Evolutionary conservation across 352 stramenopile genomes (phyloP), one percentile per base, ranked within the genome.

Genomic region (Globisporangium viniferum): DNA sequence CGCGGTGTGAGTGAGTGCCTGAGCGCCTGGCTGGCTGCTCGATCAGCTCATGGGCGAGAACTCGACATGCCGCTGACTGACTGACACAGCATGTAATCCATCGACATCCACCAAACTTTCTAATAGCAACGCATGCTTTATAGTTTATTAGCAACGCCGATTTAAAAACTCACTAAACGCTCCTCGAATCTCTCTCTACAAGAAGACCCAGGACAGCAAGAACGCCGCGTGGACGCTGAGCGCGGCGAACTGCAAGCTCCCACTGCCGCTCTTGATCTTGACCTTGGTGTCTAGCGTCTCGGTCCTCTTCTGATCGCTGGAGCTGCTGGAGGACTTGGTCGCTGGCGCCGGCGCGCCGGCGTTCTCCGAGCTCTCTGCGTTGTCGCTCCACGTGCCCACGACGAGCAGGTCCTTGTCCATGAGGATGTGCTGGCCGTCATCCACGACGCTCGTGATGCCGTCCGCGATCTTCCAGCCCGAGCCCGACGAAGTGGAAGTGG

Each of bases 321-420:
- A 15, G 6, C 12, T 59, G 29, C 5, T 24, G 3, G 54, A 59
- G 5, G 54, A 24, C 24, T 10, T 62, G 6, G 41, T 15, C 10
- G 5, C 59, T 27, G 59, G 5, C 24, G n/a, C 22, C 15, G 22
- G 15, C 39, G 22, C 41, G 33, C 35, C 29, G 24, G 24, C 24
- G 31, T 51, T 35, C n/a, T 14, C 20, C 10, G 59, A 64, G 46
- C 18, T 22, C 9, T 64, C 41, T 2, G 27, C 9, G 24, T 39
- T 46, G 49, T 67, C 66, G 10, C 59, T 65, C 59, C 53, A 71
- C 29, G 51, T 67, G 15, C 66, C 66, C 18, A 71, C 66, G 22
- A 71, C 60, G 33, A 66, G 20, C 49, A 71, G 51, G 35, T 65
- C 58, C 59, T 66, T 65, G 39, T 61, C 53, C 66, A 71, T 61